Evolutionary conservation across 2,329 filamentous ascomycete species (phyloP).

Genomic region (Penicillium sp.): DNA sequence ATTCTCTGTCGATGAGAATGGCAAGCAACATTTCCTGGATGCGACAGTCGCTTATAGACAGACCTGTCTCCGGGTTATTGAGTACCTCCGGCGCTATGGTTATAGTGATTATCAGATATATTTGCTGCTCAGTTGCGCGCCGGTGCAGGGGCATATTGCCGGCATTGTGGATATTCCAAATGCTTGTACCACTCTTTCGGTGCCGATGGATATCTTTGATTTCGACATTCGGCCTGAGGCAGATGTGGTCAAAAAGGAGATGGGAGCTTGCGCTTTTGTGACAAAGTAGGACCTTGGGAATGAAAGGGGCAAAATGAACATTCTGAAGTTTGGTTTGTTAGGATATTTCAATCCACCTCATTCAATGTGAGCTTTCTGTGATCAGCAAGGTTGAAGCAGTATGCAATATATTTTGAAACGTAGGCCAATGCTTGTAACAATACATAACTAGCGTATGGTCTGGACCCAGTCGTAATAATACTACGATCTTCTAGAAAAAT

Average conservation of each 20-base stretch:
- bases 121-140: conserved; percentile 78
- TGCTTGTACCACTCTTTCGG: conserved; percentile 80
- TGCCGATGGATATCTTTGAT: conserved; percentile 93
- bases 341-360: not conserved
- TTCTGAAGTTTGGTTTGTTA: not conserved
- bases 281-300: conserved; percentile 29
- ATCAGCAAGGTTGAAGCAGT: not conserved
- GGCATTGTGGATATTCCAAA: conserved; percentile 91
- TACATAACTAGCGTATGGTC: not conserved
- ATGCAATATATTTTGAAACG: not conserved
- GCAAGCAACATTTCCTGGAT: conserved; percentile 87
- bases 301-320: not conserved
- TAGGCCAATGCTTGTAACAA: not conserved
- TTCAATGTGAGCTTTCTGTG: not conserved
- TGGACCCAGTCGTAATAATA: not conserved
- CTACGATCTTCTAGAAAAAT: not conserved
- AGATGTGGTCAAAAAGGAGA: conserved; percentile 61
- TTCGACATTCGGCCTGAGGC: conserved; percentile 78
- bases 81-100: conserved; percentile 73
- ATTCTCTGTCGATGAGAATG: conserved; percentile 83
- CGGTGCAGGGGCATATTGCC: conserved; percentile 82
- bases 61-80: conserved; percentile 73
- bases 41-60: conserved; percentile 83
- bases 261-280: conserved; percentile 69
- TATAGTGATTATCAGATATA: conserved; percentile 78